A percentile compares a stretch with the other conserved stretches of the same genome.
These are phyloP conservation scores for Platanthera zijinensis DNA, from an alignment of 106 monocot genomes.

Conservation along the genomic window DNA sequence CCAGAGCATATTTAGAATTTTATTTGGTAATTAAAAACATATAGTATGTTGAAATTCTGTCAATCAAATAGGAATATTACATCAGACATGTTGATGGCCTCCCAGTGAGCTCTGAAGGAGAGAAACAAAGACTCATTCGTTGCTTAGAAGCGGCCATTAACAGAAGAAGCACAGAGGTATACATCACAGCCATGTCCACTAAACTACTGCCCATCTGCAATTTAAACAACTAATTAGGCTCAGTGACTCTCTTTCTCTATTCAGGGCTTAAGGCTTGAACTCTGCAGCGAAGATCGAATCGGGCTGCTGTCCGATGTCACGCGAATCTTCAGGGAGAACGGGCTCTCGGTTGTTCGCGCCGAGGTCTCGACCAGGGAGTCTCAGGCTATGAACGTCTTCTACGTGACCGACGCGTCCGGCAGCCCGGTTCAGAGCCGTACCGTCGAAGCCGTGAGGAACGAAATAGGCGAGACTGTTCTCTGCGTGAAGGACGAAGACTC, in stretches of 20 bases:
- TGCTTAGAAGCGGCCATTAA: slow-evolving; percentile 84
- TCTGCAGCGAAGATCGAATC: slow-evolving; percentile 73
- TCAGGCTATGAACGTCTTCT: slow-evolving; percentile 75
- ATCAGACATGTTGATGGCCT: slow-evolving; percentile 68
- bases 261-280: slow-evolving; percentile 81
- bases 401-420: slow-evolving; percentile 69
- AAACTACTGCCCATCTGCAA: background rate
- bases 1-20: background rate
- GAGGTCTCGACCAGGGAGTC: slow-evolving; percentile 67
- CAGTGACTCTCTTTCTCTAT: background rate
- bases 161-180: slow-evolving; percentile 47
- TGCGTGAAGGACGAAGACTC: slow-evolving; percentile 48
- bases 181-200: background rate
- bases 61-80: slow-evolving; percentile 66
- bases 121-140: slow-evolving; percentile 44
- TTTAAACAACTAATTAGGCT: background rate
- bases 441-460: slow-evolving; percentile 59
- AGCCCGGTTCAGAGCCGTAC: slow-evolving; percentile 35
- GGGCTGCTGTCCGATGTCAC: slow-evolving; percentile 88
- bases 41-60: background rate
- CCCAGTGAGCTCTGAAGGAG: slow-evolving; percentile 59
- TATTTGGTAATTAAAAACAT: background rate
- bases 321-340: slow-evolving; percentile 83
- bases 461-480: slow-evolving; percentile 61
- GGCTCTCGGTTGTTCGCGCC: slow-evolving; percentile 55